Evolutionary conservation across 208 protist genomes (phyloP).

Genomic region (Phytomonas francai): DNA sequence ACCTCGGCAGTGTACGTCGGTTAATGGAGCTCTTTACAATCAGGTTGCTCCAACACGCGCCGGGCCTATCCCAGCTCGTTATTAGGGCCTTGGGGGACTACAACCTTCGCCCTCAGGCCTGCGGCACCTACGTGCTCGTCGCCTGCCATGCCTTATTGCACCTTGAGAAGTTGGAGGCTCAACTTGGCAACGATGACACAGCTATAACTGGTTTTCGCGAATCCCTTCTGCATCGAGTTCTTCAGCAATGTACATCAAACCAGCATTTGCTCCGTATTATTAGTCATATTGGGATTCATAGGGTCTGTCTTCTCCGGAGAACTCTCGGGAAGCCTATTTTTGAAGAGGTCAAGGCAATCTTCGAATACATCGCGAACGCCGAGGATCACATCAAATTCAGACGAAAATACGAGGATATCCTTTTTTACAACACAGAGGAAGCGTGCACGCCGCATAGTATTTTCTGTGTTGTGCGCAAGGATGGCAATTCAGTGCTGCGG

Average conservation of each 20-base stretch:
- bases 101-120: conserved; percentile 67
- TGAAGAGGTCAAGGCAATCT: conserved; percentile 24
- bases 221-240: conserved; percentile 52
- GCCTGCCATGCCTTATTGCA: conserved; percentile 56
- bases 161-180: conserved; percentile 15
- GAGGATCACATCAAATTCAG: conserved; percentile 76
- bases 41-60: conserved; percentile 40
- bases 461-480: conserved; percentile 74
- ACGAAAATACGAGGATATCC: conserved; percentile 54
- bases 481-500: conserved; percentile 63
- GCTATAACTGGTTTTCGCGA: conserved; percentile 22
- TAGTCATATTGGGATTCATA: conserved; percentile 70
- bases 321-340: conserved; percentile 17
- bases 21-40: conserved; percentile 86
- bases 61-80: conserved; percentile 45
- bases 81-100: conserved; percentile 46
- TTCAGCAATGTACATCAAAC: conserved; percentile 82
- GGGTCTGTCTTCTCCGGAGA: conserved; percentile 33
- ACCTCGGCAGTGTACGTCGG: conserved; percentile 84
- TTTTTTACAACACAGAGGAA: conserved; percentile 59
- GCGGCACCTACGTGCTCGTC: conserved; percentile 73
- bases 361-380: conserved; percentile 58
- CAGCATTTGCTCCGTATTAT: conserved; percentile 89
- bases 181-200: conserved; percentile 3
- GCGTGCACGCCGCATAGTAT: conserved; percentile 49